phyloP scores from a whole-genome alignment of 139 green algal genomes.

The Coelastrella sp. region DNA sequence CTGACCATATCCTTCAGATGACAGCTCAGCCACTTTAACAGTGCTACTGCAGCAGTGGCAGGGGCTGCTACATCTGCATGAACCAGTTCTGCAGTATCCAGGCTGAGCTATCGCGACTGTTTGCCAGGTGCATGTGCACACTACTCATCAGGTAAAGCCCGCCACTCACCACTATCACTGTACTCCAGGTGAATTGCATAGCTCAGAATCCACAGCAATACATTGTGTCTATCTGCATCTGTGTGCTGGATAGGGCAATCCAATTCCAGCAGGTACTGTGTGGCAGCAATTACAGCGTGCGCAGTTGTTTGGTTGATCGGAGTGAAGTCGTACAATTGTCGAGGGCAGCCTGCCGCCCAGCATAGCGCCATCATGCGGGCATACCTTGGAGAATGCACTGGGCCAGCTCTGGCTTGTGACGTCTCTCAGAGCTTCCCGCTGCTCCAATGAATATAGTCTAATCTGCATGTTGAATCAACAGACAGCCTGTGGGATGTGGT shows the following conservation, averaged over 20 bases:
- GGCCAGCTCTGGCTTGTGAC: background rate
- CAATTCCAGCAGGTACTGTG: slow-evolving; percentile 64
- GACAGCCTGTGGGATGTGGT: background rate
- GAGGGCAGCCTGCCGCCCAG: background rate
- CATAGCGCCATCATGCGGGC: background rate
- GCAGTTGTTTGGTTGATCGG: background rate
- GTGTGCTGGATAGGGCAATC: slow-evolving; percentile 58
- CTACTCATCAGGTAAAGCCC: background rate
- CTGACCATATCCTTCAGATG: no score
- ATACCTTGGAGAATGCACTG: slow-evolving; percentile 2
- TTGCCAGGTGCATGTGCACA: background rate
- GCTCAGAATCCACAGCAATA: slow-evolving; percentile 47
- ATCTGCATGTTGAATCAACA: slow-evolving; percentile 34
- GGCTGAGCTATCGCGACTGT: background rate
- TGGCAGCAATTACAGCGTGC: background rate
- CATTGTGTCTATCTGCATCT: slow-evolving; percentile 16
- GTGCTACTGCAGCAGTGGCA: no score
- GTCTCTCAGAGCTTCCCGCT: slow-evolving; percentile 36
- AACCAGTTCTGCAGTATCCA: background rate
- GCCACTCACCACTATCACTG: slow-evolving; percentile 52
- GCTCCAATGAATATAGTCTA: slow-evolving; percentile 50
- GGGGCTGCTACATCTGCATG: no score
- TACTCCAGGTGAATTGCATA: slow-evolving; percentile 50
- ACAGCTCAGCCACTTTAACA: no score
- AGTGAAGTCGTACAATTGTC: background rate